Base-by-base conservation (phyloP, 1,139 yeast species). In the Saccharomycopsis hybrid region DNA sequence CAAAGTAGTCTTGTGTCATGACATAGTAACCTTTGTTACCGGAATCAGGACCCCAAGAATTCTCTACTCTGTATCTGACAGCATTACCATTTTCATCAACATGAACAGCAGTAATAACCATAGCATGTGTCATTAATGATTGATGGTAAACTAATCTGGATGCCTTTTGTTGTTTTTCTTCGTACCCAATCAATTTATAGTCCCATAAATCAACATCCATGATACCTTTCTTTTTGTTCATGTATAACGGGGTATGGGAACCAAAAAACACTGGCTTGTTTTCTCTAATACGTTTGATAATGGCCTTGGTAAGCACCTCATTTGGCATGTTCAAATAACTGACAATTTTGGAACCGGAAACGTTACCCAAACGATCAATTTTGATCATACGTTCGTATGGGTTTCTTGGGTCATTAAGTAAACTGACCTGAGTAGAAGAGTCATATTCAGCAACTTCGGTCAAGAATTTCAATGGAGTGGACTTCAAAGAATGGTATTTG, bases 241-340 rank as follows among this genome's bases (percentile, higher is more conserved):
- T 78, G 55, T 58, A 69, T 61, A 80, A 80, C 18, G 90, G 92
- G n/a, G 89, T 86, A 65, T 86, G 94, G 32, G 89, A 81, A 18
- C 95, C 95, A 61, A 86, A 86, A 67, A 85, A 86, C 2, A 86
- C 85, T 0, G 94, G 85, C 64, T 82, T 83, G 65, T 85, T 81
- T 55, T 71, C 74, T 65, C 81, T 75, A 62, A 86, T 76, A 69
- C 86, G 77, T 58, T 76, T 73, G 43, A 85, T 76, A 27, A 87
- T 85, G 44, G 80, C 71, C 31, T 70, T 59, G 46, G 87, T 77
- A 50, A 86, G 68, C 2, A 70, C 71, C 9, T 76, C 76, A 53
- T 80, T 73, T 44, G 79, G 79, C 51, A 80, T 72, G 65, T 86
- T 86, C 58, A 86, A 74, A 62, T 86, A 86, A 49, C 76, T 73